Base-by-base conservation (phyloP, 441 rosid genomes). In the Pelargonium fulgidum region DNA sequence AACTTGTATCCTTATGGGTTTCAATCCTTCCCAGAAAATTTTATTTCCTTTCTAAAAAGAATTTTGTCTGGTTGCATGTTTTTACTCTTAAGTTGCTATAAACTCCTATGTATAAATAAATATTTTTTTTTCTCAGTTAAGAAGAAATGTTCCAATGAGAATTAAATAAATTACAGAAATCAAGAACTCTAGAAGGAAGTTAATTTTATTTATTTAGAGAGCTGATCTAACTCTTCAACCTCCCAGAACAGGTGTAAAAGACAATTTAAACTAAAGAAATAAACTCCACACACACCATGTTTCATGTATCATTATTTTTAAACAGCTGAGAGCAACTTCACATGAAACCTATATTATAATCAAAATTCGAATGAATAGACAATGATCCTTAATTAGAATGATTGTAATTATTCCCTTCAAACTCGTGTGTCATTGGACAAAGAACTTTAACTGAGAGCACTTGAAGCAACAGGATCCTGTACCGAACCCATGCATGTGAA, bases 301-400 rank as follows among this genome's bases (percentile, higher is more conserved):
- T 16, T 52, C 59, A 52, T 52, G 59, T 59, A 9, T 20, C 24
- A 20, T 22, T 22, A 20, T 56, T 56, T 10, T 56, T 56, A 56
- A 0, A 19, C 59, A 52, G 20, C 20, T 4, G 17, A 52, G 59
- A 14, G 22, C 3, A 56, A 56, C 62, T 56, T 56, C 62, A 56
- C 24, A 56, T 56, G 26, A 56, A 56, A 56, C 62, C 62, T 56
- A 56, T 9, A 56, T 56, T 56, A 22, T 16, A 56, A 56, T 16
- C 26, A 3, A 16, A 56, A 56, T 5, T 56, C 62, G 39, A 33
- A 33, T 33, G 39, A 33, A 56, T 56, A 56, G 20, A 56, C 62
- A 56, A 56, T 16, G 62, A 17, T 17, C 62, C 26, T 52, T 2
- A 17, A 56, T 7, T 17, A 10, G 19, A 56, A 52, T 52, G 59